Conservation (phyloP, 1,139 yeast genomes). For the Debaryomyces sp. region DNA sequence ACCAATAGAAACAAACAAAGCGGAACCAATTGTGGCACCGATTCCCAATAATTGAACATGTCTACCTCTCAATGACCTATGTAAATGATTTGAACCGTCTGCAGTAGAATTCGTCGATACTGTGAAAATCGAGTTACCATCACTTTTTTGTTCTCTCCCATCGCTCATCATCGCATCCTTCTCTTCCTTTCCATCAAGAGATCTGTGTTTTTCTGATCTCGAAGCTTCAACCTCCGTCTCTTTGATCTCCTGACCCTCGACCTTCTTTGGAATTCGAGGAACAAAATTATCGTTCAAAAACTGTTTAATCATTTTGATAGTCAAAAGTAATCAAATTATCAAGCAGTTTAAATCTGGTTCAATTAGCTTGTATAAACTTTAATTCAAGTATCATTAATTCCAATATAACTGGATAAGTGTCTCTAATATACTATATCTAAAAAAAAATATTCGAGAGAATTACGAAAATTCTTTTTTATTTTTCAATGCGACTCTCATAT, state of each 20-base stretch:
- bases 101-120: conserved; percentile 18
- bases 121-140: conserved; percentile 17
- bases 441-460: not conserved
- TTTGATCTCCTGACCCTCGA: conserved; percentile 1
- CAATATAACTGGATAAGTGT: not conserved
- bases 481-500: not conserved
- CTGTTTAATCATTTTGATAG: conserved; percentile 1
- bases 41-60: conserved; percentile 54
- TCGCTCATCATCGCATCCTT: not conserved
- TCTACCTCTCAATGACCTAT: conserved; percentile 29
- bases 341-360: not conserved
- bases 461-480: not conserved
- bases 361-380: not conserved
- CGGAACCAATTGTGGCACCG: conserved; percentile 54
- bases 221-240: not conserved
- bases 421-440: not conserved
- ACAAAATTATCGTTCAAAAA: conserved; percentile 23
- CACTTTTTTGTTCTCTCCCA: conserved; percentile 6
- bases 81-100: conserved; percentile 17
- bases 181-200: not conserved
- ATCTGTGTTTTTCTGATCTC: not conserved
- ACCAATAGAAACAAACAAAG: conserved; percentile 46
- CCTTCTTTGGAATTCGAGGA: conserved; percentile 19
- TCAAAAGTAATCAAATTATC: not conserved
- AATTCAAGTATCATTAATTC: not conserved